Base-by-base conservation (phyloP, 345 rosid species). In the Euphorbia tirucalli region DNA sequence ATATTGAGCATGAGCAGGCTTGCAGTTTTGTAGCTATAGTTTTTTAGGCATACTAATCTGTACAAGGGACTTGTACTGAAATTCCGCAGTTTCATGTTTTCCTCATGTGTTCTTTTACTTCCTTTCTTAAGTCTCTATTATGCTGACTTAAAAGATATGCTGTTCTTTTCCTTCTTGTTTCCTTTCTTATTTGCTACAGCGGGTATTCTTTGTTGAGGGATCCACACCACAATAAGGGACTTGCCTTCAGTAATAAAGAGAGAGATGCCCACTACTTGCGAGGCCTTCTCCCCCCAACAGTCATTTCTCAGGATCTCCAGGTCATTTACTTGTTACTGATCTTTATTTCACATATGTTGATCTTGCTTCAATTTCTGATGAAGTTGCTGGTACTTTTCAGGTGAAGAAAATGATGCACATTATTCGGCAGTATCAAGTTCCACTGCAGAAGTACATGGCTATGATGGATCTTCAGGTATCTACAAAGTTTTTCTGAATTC, bases 391-490 rank as follows among this genome's bases (percentile, higher is more conserved):
- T 43, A 24, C 46, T 77, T 58, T 0, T 27, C 86, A 93, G 98
- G 95, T 90, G 75, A 90, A 90, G 83, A 94, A 94, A 77, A 70
- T 94, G 84, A 87, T 94, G 93, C 92, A 84, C 60, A 92, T 78
- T 61, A 84, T 94, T 72, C 93, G 97, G 50, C 87, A 90, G 66
- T 94, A 94, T 80, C 90, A 90, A 84, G 85, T 94, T 74, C 97
- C 98, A 11, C 73, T 94, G 66, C 97, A 94, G 84, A 94, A 81
- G 83, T 94, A 90, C 82, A 87, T 92, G 97, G 89, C 90, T 71
- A 90, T 92, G 98, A 92, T 90, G 96, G 98, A 94, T 83, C 91
- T 94, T 82, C 96, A 90, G 93, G 98, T 92, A 79, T 39, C 48
- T 2, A 2, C 41, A 27, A 30, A 8, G 21, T 64, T 60, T 63